Percentiles rank a stretch among this genome's conserved stretches.
Evolutionary conservation across 768 basidiomycete genomes (phyloP).

Genomic region (Coprinopsis sp.): DNA sequence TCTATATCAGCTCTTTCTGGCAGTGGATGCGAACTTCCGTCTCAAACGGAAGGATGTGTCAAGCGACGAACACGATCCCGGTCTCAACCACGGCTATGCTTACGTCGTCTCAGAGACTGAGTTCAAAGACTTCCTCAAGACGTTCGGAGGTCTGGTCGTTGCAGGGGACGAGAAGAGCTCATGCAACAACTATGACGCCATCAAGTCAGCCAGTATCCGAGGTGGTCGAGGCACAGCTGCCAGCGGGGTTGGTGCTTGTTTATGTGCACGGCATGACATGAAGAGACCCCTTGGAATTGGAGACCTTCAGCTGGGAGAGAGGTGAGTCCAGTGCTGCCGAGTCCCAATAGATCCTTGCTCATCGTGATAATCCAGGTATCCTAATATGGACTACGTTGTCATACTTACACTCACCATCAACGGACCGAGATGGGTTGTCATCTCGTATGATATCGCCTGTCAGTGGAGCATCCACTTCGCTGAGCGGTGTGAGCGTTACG

Average conservation of each 20-base stretch:
- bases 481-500: slow-evolving; percentile 4
- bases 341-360: not conserved
- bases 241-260: slow-evolving; percentile 24
- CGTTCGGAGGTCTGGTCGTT: too few relatives aligned
- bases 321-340: slow-evolving; percentile 15
- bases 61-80: slow-evolving; percentile 9
- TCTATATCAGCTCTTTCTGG: not conserved
- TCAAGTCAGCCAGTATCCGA: slow-evolving; percentile 18
- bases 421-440: slow-evolving; percentile 4
- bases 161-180: too few relatives aligned
- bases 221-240: slow-evolving; percentile 18
- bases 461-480: slow-evolving; percentile 15
- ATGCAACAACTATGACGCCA: slow-evolving; percentile 17
- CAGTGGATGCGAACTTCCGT: slow-evolving; percentile 2
- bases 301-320: slow-evolving; percentile 31
- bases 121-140: slow-evolving; percentile 7
- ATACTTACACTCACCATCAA: slow-evolving; percentile 10
- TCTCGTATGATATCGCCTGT: slow-evolving; percentile 30
- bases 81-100: slow-evolving; percentile 8
- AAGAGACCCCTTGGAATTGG: slow-evolving; percentile 22
- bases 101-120: slow-evolving; percentile 12
- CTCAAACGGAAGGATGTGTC: not conserved
- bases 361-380: slow-evolving; percentile 17
- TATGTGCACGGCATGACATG: slow-evolving; percentile 30
- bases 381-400: slow-evolving; percentile 27